Percentiles rank a stretch among this genome's conserved stretches.
Conservation (phyloP, 352 stramenopile genomes). For the Saprolegnia diclina region DNA sequence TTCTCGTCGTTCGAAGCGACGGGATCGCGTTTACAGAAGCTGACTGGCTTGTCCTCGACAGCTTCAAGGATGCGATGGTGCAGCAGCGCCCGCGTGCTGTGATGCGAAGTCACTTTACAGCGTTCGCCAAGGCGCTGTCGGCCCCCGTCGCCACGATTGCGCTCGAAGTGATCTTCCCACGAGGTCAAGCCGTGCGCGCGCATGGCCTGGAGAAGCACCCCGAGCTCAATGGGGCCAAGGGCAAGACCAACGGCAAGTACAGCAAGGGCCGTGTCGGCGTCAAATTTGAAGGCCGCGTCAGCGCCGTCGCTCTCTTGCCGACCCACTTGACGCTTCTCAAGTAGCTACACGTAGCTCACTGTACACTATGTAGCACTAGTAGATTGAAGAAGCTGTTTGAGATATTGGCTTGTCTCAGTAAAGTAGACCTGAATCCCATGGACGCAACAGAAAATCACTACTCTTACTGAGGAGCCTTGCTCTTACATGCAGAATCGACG, state of each 20-base stretch:
- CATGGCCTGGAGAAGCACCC: neutral
- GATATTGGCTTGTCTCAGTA: neutral
- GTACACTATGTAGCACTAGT: neutral
- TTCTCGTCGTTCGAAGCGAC: neutral
- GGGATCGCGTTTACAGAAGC: neutral
- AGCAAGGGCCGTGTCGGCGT: neutral
- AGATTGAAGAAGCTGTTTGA: neutral
- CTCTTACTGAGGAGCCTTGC: no score
- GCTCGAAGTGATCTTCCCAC: neutral
- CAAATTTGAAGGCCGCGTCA: neutral
- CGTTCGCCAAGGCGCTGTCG: neutral
- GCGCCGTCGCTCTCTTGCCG: neutral
- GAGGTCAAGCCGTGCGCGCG: neutral
- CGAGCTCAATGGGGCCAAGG: neutral
- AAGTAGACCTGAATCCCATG: no score
- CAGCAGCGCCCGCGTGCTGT: neutral
- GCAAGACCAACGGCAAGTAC: neutral
- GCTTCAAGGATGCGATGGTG: neutral
- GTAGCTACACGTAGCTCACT: neutral
- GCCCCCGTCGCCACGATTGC: neutral
- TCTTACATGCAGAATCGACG: no score
- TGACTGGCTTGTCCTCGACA: neutral
- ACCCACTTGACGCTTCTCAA: neutral
- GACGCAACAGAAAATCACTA: no score
- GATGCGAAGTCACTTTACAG: neutral